Evolutionary conservation across 2,329 filamentous ascomycete species (phyloP).

Genomic region (Boeremia lycopersici): DNA sequence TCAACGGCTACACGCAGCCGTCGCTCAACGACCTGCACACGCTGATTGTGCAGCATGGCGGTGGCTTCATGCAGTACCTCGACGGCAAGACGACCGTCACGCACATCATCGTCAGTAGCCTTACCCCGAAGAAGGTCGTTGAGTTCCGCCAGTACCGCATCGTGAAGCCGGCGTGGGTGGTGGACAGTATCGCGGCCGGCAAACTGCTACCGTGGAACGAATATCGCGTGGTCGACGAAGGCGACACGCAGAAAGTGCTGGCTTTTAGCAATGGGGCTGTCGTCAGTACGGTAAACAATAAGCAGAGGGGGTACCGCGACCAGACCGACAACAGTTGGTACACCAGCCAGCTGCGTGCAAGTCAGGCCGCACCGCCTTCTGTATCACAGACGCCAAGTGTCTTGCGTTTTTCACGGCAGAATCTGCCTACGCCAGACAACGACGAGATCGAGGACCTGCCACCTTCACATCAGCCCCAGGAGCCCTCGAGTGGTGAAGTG

Average conservation of each 20-base stretch:
- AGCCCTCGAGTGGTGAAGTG: slow-evolving; percentile 20
- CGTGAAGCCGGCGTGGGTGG: slow-evolving; percentile 92
- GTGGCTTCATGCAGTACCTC: slow-evolving; percentile 90
- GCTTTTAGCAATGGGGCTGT: slow-evolving; percentile 67
- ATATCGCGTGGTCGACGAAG: slow-evolving; percentile 85
- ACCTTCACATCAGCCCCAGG: slow-evolving; percentile 41
- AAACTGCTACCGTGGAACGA: slow-evolving; percentile 83
- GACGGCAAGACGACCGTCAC: slow-evolving; percentile 95
- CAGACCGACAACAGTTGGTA: slow-evolving; percentile 87
- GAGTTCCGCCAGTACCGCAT: slow-evolving; percentile 89
- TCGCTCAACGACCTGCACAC: slow-evolving; percentile 86
- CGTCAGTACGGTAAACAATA: slow-evolving; percentile 68
- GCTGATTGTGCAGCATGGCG: slow-evolving; percentile 90
- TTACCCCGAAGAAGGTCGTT: slow-evolving; percentile 90
- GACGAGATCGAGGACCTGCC: slow-evolving; percentile 38
- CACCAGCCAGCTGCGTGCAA: slow-evolving; percentile 67
- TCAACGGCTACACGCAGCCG: slow-evolving; percentile 96
- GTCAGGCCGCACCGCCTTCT: slow-evolving; percentile 30
- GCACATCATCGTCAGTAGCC: slow-evolving; percentile 88
- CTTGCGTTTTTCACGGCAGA: slow-evolving; percentile 33
- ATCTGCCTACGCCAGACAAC: slow-evolving; percentile 34
- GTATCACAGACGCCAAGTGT: slow-evolving; percentile 33
- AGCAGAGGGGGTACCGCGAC: slow-evolving; percentile 72
- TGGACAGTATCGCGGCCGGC: slow-evolving; percentile 83
- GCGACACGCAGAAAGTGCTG: slow-evolving; percentile 75